These are phyloP conservation scores for Orbilia brochopaga DNA, from an alignment of 2,329 filamentous ascomycete species.

Conservation along the genomic window DNA sequence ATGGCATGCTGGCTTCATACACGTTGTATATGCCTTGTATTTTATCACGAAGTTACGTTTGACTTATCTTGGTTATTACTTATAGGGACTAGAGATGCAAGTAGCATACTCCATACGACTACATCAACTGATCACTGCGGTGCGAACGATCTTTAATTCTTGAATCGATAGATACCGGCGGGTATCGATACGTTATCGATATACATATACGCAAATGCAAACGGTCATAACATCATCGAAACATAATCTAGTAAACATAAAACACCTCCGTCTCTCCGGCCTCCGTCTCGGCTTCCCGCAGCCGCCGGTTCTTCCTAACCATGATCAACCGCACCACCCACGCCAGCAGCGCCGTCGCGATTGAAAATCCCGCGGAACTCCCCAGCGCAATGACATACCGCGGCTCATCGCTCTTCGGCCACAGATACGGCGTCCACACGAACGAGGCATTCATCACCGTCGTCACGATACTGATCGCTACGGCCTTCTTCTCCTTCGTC, in stretches of 20 bases:
- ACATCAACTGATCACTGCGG: too few species aligned
- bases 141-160: too few species aligned
- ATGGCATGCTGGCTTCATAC: too few species aligned
- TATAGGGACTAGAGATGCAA: too few species aligned
- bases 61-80: too few species aligned
- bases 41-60: too few species aligned
- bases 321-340: conserved; percentile 60
- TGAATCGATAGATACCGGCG: too few species aligned
- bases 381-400: conserved; percentile 61
- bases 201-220: too few species aligned
- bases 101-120: too few species aligned
- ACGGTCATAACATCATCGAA: not conserved
- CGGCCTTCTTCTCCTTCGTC: conserved; percentile 63
- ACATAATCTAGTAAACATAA: conserved; percentile 28
- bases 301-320: conserved; percentile 59
- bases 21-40: too few species aligned
- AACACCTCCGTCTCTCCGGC: conserved; percentile 17
- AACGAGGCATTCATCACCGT: conserved; percentile 62
- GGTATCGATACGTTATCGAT: too few species aligned
- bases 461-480: conserved; percentile 62
- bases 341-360: conserved; percentile 60
- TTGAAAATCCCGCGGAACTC: conserved; percentile 60
- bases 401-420: conserved; percentile 61
- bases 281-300: conserved; percentile 52
- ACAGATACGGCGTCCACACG: conserved; percentile 64